A percentile compares a stretch with the other conserved stretches of the same genome.
phyloP scores from a whole-genome alignment of 2,329 filamentous ascomycete genomes.

The Hirsutella rhossiliensis region DNA sequence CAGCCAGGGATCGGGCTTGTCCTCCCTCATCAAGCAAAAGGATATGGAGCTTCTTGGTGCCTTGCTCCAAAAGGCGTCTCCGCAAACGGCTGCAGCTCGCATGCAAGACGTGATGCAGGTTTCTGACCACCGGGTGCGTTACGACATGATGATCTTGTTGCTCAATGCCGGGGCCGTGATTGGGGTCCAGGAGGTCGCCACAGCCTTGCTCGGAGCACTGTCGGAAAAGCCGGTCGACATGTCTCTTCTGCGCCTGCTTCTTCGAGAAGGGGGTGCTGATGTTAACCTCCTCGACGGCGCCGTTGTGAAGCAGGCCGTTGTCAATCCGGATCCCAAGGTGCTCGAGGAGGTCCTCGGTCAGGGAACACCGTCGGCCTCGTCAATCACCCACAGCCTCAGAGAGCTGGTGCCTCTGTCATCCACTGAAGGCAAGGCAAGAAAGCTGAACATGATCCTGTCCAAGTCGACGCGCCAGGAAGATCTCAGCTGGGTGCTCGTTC shows the following conservation, averaged over 20 bases:
- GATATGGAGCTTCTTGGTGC: constrained; percentile 33
- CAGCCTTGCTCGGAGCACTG: constrained; percentile 29
- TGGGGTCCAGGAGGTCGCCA: constrained; percentile 28
- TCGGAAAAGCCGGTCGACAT: constrained; percentile 35
- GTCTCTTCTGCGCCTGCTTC: constrained; percentile 32
- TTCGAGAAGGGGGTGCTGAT: constrained; percentile 39
- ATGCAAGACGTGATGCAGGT: constrained; percentile 35
- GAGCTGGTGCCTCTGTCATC: constrained; percentile 30
- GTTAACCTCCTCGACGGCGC: constrained; percentile 35
- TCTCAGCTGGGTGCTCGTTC: constrained; percentile 32
- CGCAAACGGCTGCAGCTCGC: constrained; percentile 33
- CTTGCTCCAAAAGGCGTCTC: constrained; percentile 32
- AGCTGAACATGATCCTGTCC: constrained; percentile 34
- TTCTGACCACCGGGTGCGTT: constrained; percentile 26
- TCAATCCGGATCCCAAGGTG: constrained; percentile 33
- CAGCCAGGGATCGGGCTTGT: constrained; percentile 35
- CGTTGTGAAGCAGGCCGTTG: constrained; percentile 27
- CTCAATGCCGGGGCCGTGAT: constrained; percentile 31
- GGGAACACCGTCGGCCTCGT: constrained; percentile 30
- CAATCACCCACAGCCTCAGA: constrained; percentile 29
- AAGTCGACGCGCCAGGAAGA: constrained; percentile 29
- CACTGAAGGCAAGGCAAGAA: constrained; percentile 32
- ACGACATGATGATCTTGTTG: constrained; percentile 34
- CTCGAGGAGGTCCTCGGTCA: constrained; percentile 33
- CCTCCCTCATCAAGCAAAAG: constrained; percentile 33